Conservation (phyloP, 306 rosid genomes). For the Quercus rubra region DNA sequence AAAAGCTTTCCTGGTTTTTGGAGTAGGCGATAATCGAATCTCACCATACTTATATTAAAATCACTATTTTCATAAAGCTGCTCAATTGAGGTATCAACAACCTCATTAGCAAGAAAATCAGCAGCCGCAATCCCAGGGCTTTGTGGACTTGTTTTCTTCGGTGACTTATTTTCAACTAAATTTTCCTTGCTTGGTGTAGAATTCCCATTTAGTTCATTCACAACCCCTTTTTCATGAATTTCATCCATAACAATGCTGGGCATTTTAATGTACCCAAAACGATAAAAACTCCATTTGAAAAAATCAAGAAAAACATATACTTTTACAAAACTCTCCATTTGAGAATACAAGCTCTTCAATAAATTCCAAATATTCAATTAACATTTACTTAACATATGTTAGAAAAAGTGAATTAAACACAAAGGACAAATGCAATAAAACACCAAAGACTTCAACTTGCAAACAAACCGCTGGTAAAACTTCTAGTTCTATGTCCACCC, state of each 20-base stretch:
- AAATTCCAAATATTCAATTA: constrained; percentile 6
- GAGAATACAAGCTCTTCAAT: neutral
- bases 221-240: constrained; percentile 38
- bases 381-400: neutral
- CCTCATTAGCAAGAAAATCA: constrained; percentile 40
- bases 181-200: constrained; percentile 37
- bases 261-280: constrained; percentile 42
- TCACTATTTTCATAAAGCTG: constrained; percentile 60
- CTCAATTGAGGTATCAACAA: constrained; percentile 74
- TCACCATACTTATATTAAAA: neutral
- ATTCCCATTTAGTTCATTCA: constrained; percentile 25
- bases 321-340: neutral
- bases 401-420: neutral
- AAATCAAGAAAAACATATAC: neutral
- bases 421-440: neutral
- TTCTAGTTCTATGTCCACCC: neutral
- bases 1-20: no score
- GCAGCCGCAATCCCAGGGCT: constrained; percentile 21
- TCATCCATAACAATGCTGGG: constrained; percentile 51
- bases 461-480: neutral
- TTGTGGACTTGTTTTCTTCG: constrained; percentile 38
- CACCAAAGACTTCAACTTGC: neutral
- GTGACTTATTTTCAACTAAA: constrained; percentile 26
- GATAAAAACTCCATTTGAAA: constrained; percentile 29
- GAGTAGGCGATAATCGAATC: no score